Evolutionary conservation across 208 protist species (phyloP).

Genomic region (Wallacemonas rigidus): DNA sequence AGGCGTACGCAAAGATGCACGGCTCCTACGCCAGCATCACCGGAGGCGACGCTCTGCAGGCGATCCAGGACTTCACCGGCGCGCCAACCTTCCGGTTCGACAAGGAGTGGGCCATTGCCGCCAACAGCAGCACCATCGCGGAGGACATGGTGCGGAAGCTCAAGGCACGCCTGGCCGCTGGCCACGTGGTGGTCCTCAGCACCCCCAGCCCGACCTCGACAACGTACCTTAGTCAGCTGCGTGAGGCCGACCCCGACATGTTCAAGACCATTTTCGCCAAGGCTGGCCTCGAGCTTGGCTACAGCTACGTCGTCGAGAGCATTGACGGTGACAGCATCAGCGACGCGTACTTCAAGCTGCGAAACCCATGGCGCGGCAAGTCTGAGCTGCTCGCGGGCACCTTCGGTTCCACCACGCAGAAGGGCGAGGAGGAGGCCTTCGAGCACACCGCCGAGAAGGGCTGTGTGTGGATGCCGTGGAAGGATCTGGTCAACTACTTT

Average conservation of each 20-base stretch:
- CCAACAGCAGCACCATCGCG: background rate
- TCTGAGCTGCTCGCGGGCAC: constrained; percentile 22
- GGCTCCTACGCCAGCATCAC: constrained; percentile 76
- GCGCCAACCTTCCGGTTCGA: constrained; percentile 46
- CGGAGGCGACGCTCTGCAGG: constrained; percentile 60
- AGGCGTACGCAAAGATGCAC: constrained; percentile 87
- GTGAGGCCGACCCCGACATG: constrained; percentile 17
- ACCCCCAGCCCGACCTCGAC: constrained; percentile 44
- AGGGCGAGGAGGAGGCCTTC: constrained; percentile 35
- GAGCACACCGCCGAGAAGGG: constrained; percentile 24
- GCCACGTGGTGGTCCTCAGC: constrained; percentile 42
- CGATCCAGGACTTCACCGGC: constrained; percentile 67
- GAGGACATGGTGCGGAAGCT: constrained; percentile 13
- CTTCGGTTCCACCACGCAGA: constrained; percentile 18
- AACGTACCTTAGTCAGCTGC: constrained; percentile 27
- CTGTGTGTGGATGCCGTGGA: constrained; percentile 53
- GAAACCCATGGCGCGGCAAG: constrained; percentile 38
- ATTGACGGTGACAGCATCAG: constrained; percentile 24
- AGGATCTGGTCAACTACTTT: constrained; percentile 60
- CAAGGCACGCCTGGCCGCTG: constrained; percentile 17
- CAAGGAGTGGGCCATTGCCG: constrained; percentile 41
- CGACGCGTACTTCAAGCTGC: constrained; percentile 45
- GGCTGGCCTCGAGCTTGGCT: constrained; percentile 32
- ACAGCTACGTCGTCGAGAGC: constrained; percentile 46
- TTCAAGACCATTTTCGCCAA: constrained; percentile 25